Evolutionary conservation across 306 rosid genomes (phyloP), one percentile per base, ranked within the genome.

Genomic region (Pyrus communis): DNA sequence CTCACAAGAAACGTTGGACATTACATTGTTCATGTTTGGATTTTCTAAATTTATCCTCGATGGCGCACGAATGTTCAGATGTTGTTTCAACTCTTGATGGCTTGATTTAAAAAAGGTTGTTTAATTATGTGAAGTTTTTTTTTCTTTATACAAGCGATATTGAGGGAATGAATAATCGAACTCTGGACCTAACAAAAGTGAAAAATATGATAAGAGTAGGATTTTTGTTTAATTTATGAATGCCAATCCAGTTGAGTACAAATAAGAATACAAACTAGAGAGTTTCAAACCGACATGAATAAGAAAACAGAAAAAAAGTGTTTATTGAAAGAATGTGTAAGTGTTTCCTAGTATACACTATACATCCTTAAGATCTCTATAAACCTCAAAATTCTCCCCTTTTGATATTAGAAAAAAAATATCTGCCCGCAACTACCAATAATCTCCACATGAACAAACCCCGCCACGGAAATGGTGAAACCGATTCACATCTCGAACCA

Each of bases 401-500:
- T 69, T 60, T 19, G 5, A 43, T 55, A 21, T 57, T 57, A 10
- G 12, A 54, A 27, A 42, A 27, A 27, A 45, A 73, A 71, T 22
- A 52, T 22, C 4, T 67, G 42, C 55, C 45, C 30, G 68, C 75
- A 79, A 67, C 84, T 91, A 90, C 98, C 98, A 94, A 83, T 94
- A 94, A 79, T 94, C 98, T 77, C 90, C 96, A 75, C 97, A 89
- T 5, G 97, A 94, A 80, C 98, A 94, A 75, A 87, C 82, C 40
- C 97, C 98, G 45, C 90, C 89, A 60, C 52, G 85, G 70, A 94
- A 94, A 81, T 78, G 91, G 85, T 94, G 98, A 89, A 91, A 86
- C 27, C 98, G 96, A 81, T 94, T 91, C 82, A 86, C 89, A 67
- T 94, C 98, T 82, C 98, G 91, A 76, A 94, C 97, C 75, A 94